Conservation (phyloP, 352 stramenopile species). For the Aphanomyces euteiches region DNA sequence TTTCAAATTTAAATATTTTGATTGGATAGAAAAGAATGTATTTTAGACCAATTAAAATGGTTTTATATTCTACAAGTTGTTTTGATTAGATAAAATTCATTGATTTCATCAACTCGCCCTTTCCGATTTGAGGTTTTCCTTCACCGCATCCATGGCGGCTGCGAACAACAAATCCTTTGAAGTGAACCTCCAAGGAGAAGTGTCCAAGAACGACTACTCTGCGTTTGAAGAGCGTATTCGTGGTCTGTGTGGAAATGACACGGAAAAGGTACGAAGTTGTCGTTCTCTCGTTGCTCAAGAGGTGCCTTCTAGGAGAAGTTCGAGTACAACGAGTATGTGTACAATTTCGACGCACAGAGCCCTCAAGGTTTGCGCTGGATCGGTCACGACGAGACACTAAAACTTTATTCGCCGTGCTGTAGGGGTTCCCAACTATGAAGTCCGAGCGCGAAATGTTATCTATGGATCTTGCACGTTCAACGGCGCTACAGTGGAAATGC, state of each 20-base stretch:
- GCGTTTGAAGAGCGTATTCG: slow-evolving; percentile 75
- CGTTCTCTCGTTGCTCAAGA: neutral
- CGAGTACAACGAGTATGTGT: slow-evolving; percentile 86
- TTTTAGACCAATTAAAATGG: slow-evolving; percentile 15
- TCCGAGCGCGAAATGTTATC: slow-evolving; percentile 76
- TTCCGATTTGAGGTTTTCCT: neutral
- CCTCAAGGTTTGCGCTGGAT: slow-evolving; percentile 40
- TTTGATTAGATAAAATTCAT: too few relatives aligned
- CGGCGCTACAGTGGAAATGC: slow-evolving; percentile 70
- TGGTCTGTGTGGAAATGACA: slow-evolving; percentile 70
- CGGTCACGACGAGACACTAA: neutral
- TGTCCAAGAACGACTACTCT: slow-evolving; percentile 58
- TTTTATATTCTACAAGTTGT: too few relatives aligned
- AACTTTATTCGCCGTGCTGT: neutral
- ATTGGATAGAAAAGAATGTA: slow-evolving; percentile 18
- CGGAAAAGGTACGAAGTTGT: slow-evolving; percentile 56
- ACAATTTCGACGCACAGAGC: slow-evolving; percentile 86
- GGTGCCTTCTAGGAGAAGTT: slow-evolving; percentile 61
- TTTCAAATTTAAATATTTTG: neutral
- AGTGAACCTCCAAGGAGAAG: slow-evolving; percentile 29
- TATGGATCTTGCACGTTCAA: slow-evolving; percentile 78
- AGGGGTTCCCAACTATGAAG: slow-evolving; percentile 79
- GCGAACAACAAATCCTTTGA: slow-evolving; percentile 28
- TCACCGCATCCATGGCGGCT: neutral
- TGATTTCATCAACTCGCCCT: too few relatives aligned